Evolutionary conservation across 257 asterid genomes (phyloP).

Genomic region (Linaria vulgaris): DNA sequence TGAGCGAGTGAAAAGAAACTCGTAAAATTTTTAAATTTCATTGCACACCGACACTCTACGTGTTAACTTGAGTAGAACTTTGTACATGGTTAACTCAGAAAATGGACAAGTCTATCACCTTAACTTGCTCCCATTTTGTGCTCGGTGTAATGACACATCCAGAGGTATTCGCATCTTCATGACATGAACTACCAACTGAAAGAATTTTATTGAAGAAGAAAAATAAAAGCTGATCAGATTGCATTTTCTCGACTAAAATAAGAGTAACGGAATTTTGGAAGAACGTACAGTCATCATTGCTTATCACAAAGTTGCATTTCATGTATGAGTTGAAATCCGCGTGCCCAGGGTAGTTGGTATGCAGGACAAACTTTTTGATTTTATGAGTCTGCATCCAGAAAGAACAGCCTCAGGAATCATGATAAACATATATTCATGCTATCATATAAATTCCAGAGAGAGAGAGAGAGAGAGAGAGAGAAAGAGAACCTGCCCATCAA

Average conservation of each 20-base stretch:
- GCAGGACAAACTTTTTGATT: constrained; percentile 77
- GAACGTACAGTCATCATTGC: constrained; percentile 50
- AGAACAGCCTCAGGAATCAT: constrained; percentile 19
- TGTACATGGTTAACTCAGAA: neutral
- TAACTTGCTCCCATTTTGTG: constrained; percentile 84
- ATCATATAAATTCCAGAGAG: neutral
- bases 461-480: neutral
- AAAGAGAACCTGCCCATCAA: constrained; percentile 68
- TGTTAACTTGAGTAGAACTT: neutral
- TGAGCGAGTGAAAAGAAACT: neutral
- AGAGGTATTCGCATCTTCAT: constrained; percentile 38
- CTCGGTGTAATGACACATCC: constrained; percentile 58
- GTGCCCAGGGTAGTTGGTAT: constrained; percentile 90
- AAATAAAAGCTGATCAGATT: neutral
- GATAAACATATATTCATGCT: constrained; percentile 6
- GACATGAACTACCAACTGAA: constrained; percentile 52
- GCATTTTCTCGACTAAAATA: constrained; percentile 5
- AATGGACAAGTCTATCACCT: constrained; percentile 41
- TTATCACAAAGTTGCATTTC: constrained; percentile 76
- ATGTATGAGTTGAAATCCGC: constrained; percentile 83
- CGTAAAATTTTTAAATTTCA: neutral
- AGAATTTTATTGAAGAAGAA: constrained; percentile 13
- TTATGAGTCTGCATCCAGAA: constrained; percentile 61
- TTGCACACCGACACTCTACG: too few relatives aligned
- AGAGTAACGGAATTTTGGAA: neutral